Percentiles rank a stretch among this genome's conserved stretches.
These are phyloP conservation scores for Suhomyces sp. DNA, from an alignment of 805 yeast genomes.

Conservation along the genomic window DNA sequence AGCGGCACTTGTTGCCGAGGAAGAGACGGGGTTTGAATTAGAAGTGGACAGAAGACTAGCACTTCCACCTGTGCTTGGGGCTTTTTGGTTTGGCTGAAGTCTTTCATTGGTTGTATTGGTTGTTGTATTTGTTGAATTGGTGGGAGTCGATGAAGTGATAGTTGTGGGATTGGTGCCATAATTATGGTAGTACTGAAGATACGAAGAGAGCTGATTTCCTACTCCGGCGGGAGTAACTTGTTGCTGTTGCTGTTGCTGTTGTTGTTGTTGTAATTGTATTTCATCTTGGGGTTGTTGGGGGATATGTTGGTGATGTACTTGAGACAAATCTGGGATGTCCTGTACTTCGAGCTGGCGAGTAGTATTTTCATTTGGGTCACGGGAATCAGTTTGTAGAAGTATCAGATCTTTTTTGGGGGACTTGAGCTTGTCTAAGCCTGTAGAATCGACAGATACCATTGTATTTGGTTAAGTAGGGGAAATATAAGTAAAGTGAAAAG, in stretches of 20 bases:
- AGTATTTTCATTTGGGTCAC: no score
- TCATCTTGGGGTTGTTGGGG: background rate
- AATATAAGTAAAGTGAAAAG: no score
- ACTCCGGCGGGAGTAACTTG: constrained; percentile 3
- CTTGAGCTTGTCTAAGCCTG: no score
- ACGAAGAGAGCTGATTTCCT: constrained; percentile 5
- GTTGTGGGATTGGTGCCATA: constrained; percentile 2
- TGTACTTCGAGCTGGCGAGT: no score
- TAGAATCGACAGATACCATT: no score
- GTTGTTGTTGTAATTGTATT: constrained; percentile 1
- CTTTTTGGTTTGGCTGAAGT: background rate
- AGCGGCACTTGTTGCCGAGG: background rate
- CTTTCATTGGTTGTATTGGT: background rate
- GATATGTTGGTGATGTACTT: background rate
- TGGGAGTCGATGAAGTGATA: constrained; percentile 1
- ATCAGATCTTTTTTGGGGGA: no score
- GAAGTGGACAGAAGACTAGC: no score
- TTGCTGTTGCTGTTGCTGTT: constrained; percentile 3
- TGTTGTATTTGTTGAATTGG: background rate
- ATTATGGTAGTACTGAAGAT: constrained; percentile 6
- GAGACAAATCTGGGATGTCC: no score
- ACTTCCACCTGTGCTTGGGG: no score
- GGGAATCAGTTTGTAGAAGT: no score
- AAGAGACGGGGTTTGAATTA: background rate
- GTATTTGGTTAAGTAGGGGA: no score